Conservation (phyloP, 768 basidiomycete genomes). For the Leccinum barrowsii region DNA sequence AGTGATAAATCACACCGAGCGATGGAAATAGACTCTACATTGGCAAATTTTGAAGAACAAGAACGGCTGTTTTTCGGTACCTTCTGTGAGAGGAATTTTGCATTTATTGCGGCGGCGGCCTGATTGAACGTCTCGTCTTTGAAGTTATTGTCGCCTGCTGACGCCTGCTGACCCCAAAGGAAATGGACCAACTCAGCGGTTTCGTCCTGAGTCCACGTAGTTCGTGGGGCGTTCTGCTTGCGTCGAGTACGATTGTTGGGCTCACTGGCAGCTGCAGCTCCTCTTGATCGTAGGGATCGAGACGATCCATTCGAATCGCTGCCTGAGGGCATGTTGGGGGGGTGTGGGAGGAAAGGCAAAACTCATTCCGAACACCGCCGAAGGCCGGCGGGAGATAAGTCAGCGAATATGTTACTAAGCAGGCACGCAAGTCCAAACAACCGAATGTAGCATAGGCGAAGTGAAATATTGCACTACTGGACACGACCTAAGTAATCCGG, state of each 20-base stretch:
- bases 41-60: background rate
- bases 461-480: no score
- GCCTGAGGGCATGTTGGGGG: no score
- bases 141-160: background rate
- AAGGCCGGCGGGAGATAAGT: no score
- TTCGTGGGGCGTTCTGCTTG: background rate
- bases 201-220: background rate
- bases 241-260: background rate
- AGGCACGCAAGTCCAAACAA: no score
- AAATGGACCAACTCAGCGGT: background rate
- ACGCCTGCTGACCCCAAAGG: background rate
- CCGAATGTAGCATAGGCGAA: no score
- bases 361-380: no score
- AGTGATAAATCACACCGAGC: background rate
- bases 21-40: background rate
- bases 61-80: background rate
- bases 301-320: background rate
- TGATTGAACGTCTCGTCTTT: background rate
- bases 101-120: background rate
- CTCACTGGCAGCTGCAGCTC: background rate
- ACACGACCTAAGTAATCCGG: background rate
- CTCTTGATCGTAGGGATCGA: background rate
- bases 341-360: no score
- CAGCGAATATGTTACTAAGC: no score
- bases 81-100: background rate